These are phyloP conservation scores for Crotalaria pallida DNA, from an alignment of 306 rosid species.

Conservation along the genomic window DNA sequence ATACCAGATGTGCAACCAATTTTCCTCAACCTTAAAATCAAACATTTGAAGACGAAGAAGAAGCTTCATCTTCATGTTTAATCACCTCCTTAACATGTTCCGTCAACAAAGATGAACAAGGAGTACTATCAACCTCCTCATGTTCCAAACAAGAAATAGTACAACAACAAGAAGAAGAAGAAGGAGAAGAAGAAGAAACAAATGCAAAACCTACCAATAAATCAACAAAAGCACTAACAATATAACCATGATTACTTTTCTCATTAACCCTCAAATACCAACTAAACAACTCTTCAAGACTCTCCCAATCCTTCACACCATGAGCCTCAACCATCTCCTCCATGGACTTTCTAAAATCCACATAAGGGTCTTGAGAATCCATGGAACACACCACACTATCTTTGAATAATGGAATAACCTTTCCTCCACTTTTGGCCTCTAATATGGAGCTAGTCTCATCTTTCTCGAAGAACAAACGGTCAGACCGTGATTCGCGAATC, in stretches of 20 bases:
- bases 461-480: conserved; percentile 64
- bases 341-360: conserved; percentile 79
- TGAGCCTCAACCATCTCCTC: conserved; percentile 87
- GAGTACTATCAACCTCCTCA: conserved; percentile 26
- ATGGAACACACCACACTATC: conserved; percentile 57
- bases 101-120: conserved; percentile 43
- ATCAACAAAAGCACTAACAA: conserved; percentile 83
- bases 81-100: conserved; percentile 38
- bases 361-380: conserved; percentile 70
- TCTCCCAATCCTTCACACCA: conserved; percentile 60
- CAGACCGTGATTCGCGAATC: conserved; percentile 58
- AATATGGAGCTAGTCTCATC: conserved; percentile 58
- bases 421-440: conserved; percentile 17
- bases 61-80: conserved; percentile 10
- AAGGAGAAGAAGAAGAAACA: neutral
- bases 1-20: conserved; percentile 12
- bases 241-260: conserved; percentile 50
- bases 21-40: neutral
- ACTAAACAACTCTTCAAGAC: conserved; percentile 61
- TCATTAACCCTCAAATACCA: conserved; percentile 75
- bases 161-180: conserved; percentile 32
- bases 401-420: conserved; percentile 50
- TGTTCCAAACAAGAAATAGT: conserved; percentile 45
- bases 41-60: conserved; percentile 20
- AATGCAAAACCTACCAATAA: conserved; percentile 50